Evolutionary conservation across 768 basidiomycete genomes (phyloP).

Genomic region (Boletus tomentosulus): DNA sequence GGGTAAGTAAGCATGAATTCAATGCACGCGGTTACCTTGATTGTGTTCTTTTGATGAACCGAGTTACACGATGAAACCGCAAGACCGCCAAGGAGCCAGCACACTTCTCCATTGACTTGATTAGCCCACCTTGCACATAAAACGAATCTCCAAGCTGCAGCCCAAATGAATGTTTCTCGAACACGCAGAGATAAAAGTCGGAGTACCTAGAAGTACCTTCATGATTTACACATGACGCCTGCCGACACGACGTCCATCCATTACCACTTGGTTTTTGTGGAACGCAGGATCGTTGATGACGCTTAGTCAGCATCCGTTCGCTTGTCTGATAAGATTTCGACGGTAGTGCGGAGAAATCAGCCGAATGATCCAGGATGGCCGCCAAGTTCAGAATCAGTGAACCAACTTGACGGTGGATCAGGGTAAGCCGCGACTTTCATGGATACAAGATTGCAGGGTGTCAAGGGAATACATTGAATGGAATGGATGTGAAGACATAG

Average conservation of each 20-base stretch:
- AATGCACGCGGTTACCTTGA: neutral
- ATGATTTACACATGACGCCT: neutral
- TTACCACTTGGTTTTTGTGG: neutral
- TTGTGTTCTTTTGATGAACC: neutral
- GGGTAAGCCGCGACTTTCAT: neutral
- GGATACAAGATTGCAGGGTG: conserved; percentile 1
- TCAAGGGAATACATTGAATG: conserved; percentile 16
- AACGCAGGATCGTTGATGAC: neutral
- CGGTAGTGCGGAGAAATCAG: neutral
- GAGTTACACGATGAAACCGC: neutral
- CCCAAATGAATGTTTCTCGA: neutral
- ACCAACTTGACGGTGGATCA: neutral
- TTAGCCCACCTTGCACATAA: neutral
- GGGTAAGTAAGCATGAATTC: neutral
- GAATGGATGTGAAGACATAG: conserved; percentile 3
- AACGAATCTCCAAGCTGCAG: neutral
- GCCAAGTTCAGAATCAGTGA: neutral
- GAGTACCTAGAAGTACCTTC: conserved; percentile 2
- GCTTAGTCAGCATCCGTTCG: conserved; percentile 17
- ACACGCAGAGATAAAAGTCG: neutral
- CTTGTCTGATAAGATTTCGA: conserved; percentile 26
- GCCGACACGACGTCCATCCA: neutral
- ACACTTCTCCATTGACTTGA: neutral
- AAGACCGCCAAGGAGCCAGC: neutral
- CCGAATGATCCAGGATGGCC: neutral